Base-by-base conservation (phyloP, 2,329 filamentous ascomycete species). In the Stagonosporopsis cucurbitacearum region DNA sequence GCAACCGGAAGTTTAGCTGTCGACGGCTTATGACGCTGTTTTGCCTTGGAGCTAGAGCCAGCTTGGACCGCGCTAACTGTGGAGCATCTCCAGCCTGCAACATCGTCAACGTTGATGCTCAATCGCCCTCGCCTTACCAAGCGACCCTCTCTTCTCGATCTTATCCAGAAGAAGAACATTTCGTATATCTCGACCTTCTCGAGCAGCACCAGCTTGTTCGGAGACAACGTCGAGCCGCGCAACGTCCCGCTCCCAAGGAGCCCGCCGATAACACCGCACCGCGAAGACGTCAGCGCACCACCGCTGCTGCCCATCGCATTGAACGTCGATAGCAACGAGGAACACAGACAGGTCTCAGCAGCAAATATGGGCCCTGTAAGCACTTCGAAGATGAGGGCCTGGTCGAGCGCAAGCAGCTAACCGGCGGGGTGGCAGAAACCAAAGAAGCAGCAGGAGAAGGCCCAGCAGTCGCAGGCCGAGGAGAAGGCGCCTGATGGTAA, bases 91-190 rank as follows among this genome's bases (percentile, higher is more conserved):
- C 58, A 57, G 58, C 63, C 62, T 67, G 62, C 60, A 62, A 62
- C 54, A 57, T 41, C 57, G 43, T 42, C 57, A 48, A 54, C 44
- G 30, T 58, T 32, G 52, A 83, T 84, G 82, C 79, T 86, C 71
- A 84, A 84, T 70, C 79, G 83, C 70, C 84, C 83, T 72, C 81
- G 80, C 73, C 75, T 88, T 62, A 82, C 79, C 79, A 76, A 80
- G 72, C 83, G 84, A 64, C 83, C 85, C 49, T 88, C 86, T 46
- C 78, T 89, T 62, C 79, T 86, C 71, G 85, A 88, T 68, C 80
- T 89, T 65, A 80, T 89, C 64, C 75, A 77, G 55, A 77, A 79
- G 65, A 77, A 78, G 61, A 79, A 79, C 65, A 79, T 81, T 60
- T 78, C 82, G 59, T 71, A 75, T 54, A 70, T 78, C 69, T 80